These are phyloP conservation scores for Abortiporus biennis DNA, from an alignment of 1,284 basidiomycete species.

Conservation along the genomic window DNA sequence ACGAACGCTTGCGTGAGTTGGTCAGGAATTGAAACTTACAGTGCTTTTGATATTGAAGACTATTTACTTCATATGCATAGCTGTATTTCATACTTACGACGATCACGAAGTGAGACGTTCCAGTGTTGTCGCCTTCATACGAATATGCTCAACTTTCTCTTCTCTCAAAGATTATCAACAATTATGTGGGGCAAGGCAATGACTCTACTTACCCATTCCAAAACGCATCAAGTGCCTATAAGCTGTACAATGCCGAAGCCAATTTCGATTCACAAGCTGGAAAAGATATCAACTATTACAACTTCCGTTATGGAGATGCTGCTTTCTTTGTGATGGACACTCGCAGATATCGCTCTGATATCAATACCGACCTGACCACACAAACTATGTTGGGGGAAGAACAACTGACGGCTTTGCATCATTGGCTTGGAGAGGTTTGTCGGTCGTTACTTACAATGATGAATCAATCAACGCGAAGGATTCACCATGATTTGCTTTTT, in stretches of 20 bases:
- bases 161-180: constrained; percentile 47
- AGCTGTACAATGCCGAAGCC: constrained; percentile 58
- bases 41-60: constrained; percentile 1
- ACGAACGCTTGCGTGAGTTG: constrained; percentile 58
- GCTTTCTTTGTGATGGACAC: constrained; percentile 83
- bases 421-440: constrained; percentile 58
- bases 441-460: background rate
- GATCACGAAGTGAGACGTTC: constrained; percentile 53
- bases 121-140: background rate
- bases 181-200: constrained; percentile 53
- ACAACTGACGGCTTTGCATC: constrained; percentile 59
- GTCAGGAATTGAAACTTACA: constrained; percentile 7
- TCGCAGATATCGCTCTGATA: constrained; percentile 54
- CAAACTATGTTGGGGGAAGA: constrained; percentile 70
- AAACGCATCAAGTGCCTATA: constrained; percentile 60
- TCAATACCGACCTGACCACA: constrained; percentile 32
- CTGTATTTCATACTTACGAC: constrained; percentile 58
- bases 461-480: background rate
- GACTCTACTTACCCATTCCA: constrained; percentile 49
- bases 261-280: constrained; percentile 49
- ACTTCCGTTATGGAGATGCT: constrained; percentile 61
- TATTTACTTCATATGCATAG: constrained; percentile 26
- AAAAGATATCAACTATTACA: constrained; percentile 53
- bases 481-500: background rate
- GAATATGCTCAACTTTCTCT: background rate